Base-by-base conservation (phyloP, 805 yeast genomes). In the Yueomyces sp. region DNA sequence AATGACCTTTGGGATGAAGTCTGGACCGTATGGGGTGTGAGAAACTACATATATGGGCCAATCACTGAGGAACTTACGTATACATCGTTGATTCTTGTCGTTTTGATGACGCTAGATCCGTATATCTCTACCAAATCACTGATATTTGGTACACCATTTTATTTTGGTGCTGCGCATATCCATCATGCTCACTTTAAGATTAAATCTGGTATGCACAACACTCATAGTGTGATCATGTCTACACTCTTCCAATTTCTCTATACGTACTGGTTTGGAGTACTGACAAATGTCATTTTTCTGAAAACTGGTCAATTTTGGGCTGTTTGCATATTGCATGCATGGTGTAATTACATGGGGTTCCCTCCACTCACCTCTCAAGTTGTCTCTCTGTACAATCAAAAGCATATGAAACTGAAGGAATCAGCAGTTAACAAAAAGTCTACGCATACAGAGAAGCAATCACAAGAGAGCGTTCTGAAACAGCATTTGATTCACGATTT, bases 101-200 rank as follows among this genome's bases (percentile, higher is more conserved):
- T 9, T 9, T 53, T 62, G 55, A 34, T 61, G 8, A 37, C 57
- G 26, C 51, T 47, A 32, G 30, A 34, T 7, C 43, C 47, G 3
- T 28, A 43, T 26, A 38, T 49, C 19, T 39, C 44, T 29, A 39
- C 39, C 19, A 44, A 39, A 4, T 39, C 45, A 26, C 44, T 56
- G 31, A 32, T 53, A 5, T 49, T 54, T 53, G 44, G 49, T 39
- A 49, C 57, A 3, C 61, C 62, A 0, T 37, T 59, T 11, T 59
- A 54, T 45, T 62, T 62, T 41, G 65, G 65, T 4, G 39, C 61
- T 4, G 65, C 66, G 0, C 66, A 62, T 44, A 41, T 52, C 6
- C 66, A 62, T 41, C 66, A 62, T 44, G 64, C 57, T 0, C 59
- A 53, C 42, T 64, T 59, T 41, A 37, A 49, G 38, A 49, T 47